Evolutionary conservation across 2,329 filamentous ascomycete genomes (phyloP), one percentile per base, ranked within the genome.

Genomic region (Microcera coccophila): DNA sequence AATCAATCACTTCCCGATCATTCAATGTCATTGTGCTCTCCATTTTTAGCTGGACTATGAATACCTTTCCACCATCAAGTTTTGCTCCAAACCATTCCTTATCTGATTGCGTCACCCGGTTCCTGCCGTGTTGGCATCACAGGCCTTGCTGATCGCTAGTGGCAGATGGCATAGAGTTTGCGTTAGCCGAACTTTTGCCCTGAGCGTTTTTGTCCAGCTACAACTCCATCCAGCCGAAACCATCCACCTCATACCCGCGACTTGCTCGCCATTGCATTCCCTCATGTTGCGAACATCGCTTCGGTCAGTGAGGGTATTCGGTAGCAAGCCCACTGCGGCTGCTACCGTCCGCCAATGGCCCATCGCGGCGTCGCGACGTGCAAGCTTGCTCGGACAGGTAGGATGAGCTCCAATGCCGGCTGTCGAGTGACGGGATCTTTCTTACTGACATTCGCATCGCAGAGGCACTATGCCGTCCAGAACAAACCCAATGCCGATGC

Each of bases 281-380:
- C 72, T 73, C 73, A 84, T 84, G 81, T 76, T 84, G 77, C 81
- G 80, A 73, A 79, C 78, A 67, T 82, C 80, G 68, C 70, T 84
- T 72, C 78, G 75, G 72, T 81, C 80, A 66, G 76, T 76, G 63
- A 79, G 73, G 73, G 71, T 74, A 60, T 68, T 81, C 64, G 71
- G 75, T 69, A 69, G 70, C 65, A 74, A 71, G 69, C 71, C 77
- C 61, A 59, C 70, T 64, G 70, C 70, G 65, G 71, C 74, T 59
- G 67, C 70, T 62, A 69, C 70, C 56, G 68, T 69, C 65, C 76
- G 73, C 64, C 79, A 81, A 81, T 82, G 78, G 78, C 74, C 76
- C 45, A 51, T 63, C 53, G 59, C 60, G 47, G 59, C 59, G 41
- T 59, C 64, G 53, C 60, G 60, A 59, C 64, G 54, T 53, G 59